Evolutionary conservation across 169 alveolate genomes (phyloP), one percentile per base, ranked within the genome.

Genomic region (Eimeria falciformis): DNA sequence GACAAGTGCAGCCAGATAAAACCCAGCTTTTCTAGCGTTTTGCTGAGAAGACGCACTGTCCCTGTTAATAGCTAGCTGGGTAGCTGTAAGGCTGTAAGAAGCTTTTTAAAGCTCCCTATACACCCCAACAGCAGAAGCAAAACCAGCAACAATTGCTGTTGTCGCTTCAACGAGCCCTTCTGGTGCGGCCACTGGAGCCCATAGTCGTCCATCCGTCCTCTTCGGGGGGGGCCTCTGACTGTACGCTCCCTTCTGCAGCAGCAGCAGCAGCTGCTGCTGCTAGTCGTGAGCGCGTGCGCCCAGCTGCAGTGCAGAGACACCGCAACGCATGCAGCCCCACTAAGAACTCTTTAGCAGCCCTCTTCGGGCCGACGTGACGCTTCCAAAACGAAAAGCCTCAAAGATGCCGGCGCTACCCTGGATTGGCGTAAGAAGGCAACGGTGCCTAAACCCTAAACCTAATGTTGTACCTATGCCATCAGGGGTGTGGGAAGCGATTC

Each of bases 121-220:
- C n/a, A n/a, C n/a, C n/a, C n/a, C n/a, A n/a, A 50, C 23, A 12
- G 62, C 62, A 12, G 62, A 12, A 50, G 62, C 18, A 21, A 1
- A 50, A 12, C 62, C 62, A 12, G 1, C 23, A 50, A 50, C 62
- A 50, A 62, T 18, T 21, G 85, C 65, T 45, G 45, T 27, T 45
- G 85, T 65, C 25, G 12, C 62, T 11, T 75, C 37, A 75, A 40
- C 85, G 85, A 43, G 85, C 66, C n/a, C 43, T 40, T 40, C 85
- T 75, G 82, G 29, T 69, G 85, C 85, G 56, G 66, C 85, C 43
- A 18, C 85, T 47, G 17, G 85, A 40, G 25, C 37, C 29, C 62
- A 75, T 65, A 75, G 85, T 75, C 14, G 85, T 75, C 85, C 85
- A 75, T 12, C 66, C 66, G 62, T 75, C 65, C n/a, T 56, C 85